Evolutionary conservation across 2,329 filamentous ascomycete genomes (phyloP), one percentile per base, ranked within the genome.

Genomic region (Monilinia aucupariae): DNA sequence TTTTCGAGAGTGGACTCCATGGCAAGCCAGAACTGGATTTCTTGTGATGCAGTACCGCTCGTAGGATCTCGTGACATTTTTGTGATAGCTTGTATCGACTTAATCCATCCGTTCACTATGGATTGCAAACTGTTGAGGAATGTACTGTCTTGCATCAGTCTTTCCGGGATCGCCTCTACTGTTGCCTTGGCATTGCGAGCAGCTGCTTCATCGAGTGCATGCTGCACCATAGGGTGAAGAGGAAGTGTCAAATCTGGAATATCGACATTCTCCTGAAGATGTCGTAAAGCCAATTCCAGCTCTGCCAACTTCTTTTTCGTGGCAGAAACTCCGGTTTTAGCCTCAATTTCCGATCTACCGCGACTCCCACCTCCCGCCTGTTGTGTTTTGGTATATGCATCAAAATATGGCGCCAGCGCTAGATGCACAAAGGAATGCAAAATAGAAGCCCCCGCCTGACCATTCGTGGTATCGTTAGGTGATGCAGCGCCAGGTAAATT

Each of bases 11-110:
- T 91, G 20, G 88, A 89, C 76, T 99, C 96, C 90, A 99, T 96
- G 2, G 92, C 96, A 58, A 99, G 77, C 94, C 94, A 99, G 74
- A 99, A 99, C 76, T 97, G 97, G 76, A 99, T 96, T 76, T 99
- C 94, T 75, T 97, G 94, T 63, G 91, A 93, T 39, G 94, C 94
- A 27, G 92, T 96, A 39, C 86, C 82, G 80, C 72, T 84, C 5
- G 81, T 79, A 0, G 91, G 86, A 71, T 99, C 94, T 72, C 92
- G 87, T 48, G 91, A 91, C 80, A 96, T 89, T 77, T 96, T 96
- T 47, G 94, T 99, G 70, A 97, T 96, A 54, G 89, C 88, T 75
- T 97, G 93, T 68, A 99, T 99, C 13, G 93, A 96, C 78, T 96
- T 96, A 78, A 99, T 99, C 94, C 94, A 99, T 67, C 88, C 88